Conservation (phyloP, 805 yeast genomes). For the Metschnikowia amazonensis region DNA sequence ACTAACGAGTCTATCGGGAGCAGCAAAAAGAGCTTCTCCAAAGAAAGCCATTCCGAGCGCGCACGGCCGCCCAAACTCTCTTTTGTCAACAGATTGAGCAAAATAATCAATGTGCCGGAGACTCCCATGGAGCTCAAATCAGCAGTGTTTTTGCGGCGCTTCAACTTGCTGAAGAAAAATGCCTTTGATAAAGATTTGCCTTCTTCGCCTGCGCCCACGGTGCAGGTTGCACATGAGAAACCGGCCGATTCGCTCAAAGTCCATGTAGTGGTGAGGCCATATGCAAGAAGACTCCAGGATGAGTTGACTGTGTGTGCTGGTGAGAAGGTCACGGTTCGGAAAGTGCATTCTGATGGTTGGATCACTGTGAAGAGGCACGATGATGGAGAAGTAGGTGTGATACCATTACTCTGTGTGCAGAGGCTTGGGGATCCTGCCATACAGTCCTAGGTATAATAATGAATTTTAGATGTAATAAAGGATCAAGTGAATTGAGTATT, state of each 20-base stretch:
- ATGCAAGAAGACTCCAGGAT: slow-evolving; percentile 29
- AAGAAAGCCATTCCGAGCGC: neutral
- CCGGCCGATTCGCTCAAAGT: neutral
- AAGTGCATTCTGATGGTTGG: slow-evolving; percentile 38
- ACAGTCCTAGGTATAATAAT: neutral
- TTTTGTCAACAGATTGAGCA: slow-evolving; percentile 21
- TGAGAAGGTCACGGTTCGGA: slow-evolving; percentile 25
- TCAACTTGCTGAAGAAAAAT: slow-evolving; percentile 25
- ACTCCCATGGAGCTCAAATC: slow-evolving; percentile 22
- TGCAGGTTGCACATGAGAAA: slow-evolving; percentile 2
- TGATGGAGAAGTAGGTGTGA: slow-evolving; percentile 26
- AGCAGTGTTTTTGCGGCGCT: slow-evolving; percentile 32
- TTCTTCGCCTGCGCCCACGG: slow-evolving; percentile 15
- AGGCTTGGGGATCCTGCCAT: neutral
- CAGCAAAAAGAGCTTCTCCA: neutral
- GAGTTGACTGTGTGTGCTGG: slow-evolving; percentile 32
- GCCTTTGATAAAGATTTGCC: slow-evolving; percentile 17
- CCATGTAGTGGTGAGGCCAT: slow-evolving; percentile 24
- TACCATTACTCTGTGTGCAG: slow-evolving; percentile 23
- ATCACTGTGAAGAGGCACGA: slow-evolving; percentile 25
- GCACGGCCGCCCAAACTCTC: slow-evolving; percentile 1
- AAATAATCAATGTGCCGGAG: slow-evolving; percentile 22
- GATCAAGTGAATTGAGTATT: too few relatives aligned
- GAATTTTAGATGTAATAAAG: too few relatives aligned
- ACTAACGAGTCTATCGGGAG: neutral